Conservation (phyloP, 2,329 filamentous ascomycete genomes). For the Scedosporium minutisporum region DNA sequence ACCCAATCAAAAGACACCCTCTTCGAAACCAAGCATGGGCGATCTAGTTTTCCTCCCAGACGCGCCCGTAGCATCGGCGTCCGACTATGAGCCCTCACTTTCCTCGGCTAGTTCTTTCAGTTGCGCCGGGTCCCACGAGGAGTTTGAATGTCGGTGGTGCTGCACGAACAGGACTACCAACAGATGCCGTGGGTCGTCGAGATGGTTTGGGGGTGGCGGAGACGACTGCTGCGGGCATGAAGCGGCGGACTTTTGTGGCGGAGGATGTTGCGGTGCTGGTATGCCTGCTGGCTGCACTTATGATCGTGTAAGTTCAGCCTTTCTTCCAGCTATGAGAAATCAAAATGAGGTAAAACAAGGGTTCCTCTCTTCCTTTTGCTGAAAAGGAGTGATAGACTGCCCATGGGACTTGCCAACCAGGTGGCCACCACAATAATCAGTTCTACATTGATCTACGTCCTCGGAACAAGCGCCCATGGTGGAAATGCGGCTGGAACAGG, state of each 20-base stretch:
- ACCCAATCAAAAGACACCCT: too few species aligned
- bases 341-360: too few species aligned
- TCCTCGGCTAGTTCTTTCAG: background rate
- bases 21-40: background rate
- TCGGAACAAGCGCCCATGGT: background rate
- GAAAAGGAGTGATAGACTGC: too few species aligned
- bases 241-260: background rate
- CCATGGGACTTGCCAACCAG: background rate
- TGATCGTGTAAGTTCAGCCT: background rate
- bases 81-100: constrained; percentile 2
- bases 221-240: background rate
- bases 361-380: too few species aligned
- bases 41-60: constrained; percentile 5
- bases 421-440: background rate
- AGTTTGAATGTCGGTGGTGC: background rate
- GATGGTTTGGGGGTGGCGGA: background rate
- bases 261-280: background rate
- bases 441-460: background rate
- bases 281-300: background rate
- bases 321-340: background rate
- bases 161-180: background rate
- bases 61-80: background rate
- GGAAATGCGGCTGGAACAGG: background rate
- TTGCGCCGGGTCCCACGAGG: constrained; percentile 2
- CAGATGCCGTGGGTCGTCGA: background rate